Evolutionary conservation across 2,329 filamentous ascomycete species (phyloP).

Genomic region (Chaetoscypha palmicola): DNA sequence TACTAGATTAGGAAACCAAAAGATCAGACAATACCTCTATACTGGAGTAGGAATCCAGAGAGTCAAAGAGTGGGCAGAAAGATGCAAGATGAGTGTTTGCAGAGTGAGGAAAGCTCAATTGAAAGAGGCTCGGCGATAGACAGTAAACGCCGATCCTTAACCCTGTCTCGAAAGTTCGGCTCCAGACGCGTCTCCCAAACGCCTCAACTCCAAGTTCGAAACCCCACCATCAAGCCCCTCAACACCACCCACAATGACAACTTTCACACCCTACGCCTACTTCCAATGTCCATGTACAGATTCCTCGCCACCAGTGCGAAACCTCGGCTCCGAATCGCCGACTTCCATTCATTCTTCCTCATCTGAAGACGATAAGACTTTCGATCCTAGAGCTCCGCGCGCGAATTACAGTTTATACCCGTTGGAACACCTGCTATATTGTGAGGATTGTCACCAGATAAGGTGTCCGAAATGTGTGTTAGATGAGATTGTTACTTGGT

Average conservation of each 20-base stretch:
- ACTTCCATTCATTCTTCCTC: conserved; percentile 31
- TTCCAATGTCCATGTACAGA: conserved; percentile 61
- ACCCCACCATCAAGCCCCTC: not conserved
- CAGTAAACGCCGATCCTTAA: not conserved
- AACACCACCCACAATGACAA: conserved; percentile 37
- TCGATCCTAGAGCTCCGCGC: conserved; percentile 77
- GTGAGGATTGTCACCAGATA: conserved; percentile 95
- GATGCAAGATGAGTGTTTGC: too few relatives aligned
- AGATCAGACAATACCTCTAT: too few relatives aligned
- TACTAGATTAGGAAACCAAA: too few relatives aligned
- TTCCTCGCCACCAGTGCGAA: conserved; percentile 28
- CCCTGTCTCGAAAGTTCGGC: not conserved
- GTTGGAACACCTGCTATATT: conserved; percentile 89
- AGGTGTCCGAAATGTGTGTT: conserved; percentile 85
- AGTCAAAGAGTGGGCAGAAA: too few relatives aligned
- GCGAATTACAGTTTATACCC: conserved; percentile 91
- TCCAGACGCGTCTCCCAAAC: conserved; percentile 11
- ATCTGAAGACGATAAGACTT: conserved; percentile 70
- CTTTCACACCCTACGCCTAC: conserved; percentile 55
- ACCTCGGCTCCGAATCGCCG: conserved; percentile 31
- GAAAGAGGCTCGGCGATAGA: too few relatives aligned
- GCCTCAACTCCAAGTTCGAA: not conserved
- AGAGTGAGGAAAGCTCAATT: too few relatives aligned
- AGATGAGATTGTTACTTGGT: conserved; percentile 93
- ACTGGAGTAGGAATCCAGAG: too few relatives aligned